Base-by-base conservation (phyloP, 169 alveolate species). In the Cryptosporidium muris region DNA sequence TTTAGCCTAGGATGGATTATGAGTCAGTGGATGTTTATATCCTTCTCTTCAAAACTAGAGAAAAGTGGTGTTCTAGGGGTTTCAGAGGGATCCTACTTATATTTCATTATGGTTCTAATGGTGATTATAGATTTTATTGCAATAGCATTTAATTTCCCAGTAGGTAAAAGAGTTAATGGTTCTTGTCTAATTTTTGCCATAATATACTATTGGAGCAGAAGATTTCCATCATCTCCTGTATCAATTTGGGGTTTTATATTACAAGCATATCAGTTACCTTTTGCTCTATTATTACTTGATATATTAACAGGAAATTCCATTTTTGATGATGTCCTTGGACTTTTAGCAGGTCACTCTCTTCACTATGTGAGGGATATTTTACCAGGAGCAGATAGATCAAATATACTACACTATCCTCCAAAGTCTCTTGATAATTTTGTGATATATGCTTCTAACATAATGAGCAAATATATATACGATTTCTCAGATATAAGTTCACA, bases 261-360 rank as follows among this genome's bases (percentile, higher is more conserved):
- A 48, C 93, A 94, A 81, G 96, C 94, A 43, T 90, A 91, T 49
- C 96, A 91, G 66, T 81, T 94, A 63, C 97, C 97, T 25, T 93
- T 91, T 81, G 96, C 95, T 14, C 81, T 95, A 74, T 81, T 93
- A 12, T 90, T 95, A 64, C 80, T 95, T 63, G 93, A 94, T 91
- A 80, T 95, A 54, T 89, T 95, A 42, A 94, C 93, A 90, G 97
- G 97, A 2, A 94, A 93, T 40, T 92, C 96, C 4, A 82, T 94
- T 63, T 88, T 91, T 82, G 94, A 92, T 49, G 94, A 95, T 81
- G 65, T 95, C 16, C 92, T 95, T 81, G 97, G 97, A 2, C 85
- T 95, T 42, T 65, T 94, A 12, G 92, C 96, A 11, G 96, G 96
- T 2, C 96, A 95, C 67, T 38, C 90, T 25, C 94, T 93, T 85